A percentile compares a stretch with the other conserved stretches of the same genome.
phyloP scores from a whole-genome alignment of 345 rosid genomes.

The Rhizophora apiculata region DNA sequence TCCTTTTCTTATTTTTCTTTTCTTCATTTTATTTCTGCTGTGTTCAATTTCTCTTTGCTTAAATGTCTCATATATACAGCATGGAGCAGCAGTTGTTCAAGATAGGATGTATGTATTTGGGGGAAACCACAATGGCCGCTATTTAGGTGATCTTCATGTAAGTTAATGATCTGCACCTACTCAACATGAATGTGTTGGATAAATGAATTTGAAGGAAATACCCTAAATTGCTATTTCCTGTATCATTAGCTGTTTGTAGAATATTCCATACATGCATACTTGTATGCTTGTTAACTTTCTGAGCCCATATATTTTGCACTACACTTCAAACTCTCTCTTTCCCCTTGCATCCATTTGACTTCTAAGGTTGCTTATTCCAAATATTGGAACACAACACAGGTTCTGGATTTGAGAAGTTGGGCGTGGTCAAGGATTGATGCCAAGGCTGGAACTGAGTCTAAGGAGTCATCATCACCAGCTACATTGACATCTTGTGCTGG shows the following conservation, averaged over 20 bases:
- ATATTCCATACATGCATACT: not conserved
- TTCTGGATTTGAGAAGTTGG: conserved; percentile 92
- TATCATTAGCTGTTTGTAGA: not conserved
- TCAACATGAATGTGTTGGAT: not conserved
- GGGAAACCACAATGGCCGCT: conserved; percentile 98
- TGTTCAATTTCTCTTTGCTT: not conserved
- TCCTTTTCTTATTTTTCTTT: conserved; percentile 15
- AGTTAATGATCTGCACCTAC: conserved; percentile 24
- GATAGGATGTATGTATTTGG: conserved; percentile 95
- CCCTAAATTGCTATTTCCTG: not conserved
- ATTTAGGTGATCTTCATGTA: conserved; percentile 92
- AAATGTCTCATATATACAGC: conserved; percentile 44
- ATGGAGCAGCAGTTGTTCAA: conserved; percentile 83
- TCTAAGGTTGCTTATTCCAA: conserved; percentile 15
- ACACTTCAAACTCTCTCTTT: not conserved
- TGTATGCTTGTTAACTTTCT: no score
- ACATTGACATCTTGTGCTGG: conserved; percentile 82
- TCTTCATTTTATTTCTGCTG: not conserved
- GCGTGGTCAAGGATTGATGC: conserved; percentile 89
- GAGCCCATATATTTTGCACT: not conserved
- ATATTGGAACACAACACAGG: conserved; percentile 49
- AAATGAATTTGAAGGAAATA: not conserved
- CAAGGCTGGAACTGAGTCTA: conserved; percentile 51
- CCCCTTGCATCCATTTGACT: not conserved
- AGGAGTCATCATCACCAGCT: conserved; percentile 47